Evolutionary conservation across 306 rosid genomes (phyloP).

Genomic region (Clitoria ternatea): DNA sequence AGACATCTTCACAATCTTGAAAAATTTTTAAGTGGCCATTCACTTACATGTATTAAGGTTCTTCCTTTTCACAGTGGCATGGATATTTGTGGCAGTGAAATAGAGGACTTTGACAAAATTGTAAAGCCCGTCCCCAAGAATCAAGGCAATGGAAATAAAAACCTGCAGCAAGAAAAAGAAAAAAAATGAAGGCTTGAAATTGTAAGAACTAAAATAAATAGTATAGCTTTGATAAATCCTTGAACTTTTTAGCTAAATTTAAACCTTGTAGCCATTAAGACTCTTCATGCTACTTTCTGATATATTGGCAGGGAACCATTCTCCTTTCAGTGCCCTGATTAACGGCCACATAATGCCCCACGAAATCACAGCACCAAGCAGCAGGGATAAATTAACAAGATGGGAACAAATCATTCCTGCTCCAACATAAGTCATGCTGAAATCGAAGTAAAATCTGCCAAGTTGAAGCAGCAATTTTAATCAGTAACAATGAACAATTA

Average conservation of each 20-base stretch:
- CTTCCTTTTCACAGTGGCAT: slow-evolving; percentile 43
- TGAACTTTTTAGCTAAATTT: not conserved
- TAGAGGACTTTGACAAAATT: slow-evolving; percentile 78
- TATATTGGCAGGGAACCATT: slow-evolving; percentile 79
- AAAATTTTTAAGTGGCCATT: not conserved
- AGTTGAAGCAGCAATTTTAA: slow-evolving; percentile 14
- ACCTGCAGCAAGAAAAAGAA: slow-evolving; percentile 50
- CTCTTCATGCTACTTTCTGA: slow-evolving; percentile 92
- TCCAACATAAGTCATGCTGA: slow-evolving; percentile 94
- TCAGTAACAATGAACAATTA: slow-evolving; percentile 21
- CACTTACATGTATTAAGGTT: slow-evolving; percentile 48
- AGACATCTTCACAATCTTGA: not conserved
- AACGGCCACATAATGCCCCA: slow-evolving; percentile 99
- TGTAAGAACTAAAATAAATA: slow-evolving; percentile 7
- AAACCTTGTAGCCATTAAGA: slow-evolving; percentile 91
- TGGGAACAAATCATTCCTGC: slow-evolving; percentile 99
- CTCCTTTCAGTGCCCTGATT: slow-evolving; percentile 76
- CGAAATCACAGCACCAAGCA: slow-evolving; percentile 86
- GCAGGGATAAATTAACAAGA: slow-evolving; percentile 87
- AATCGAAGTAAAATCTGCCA: slow-evolving; percentile 94
- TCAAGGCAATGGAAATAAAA: slow-evolving; percentile 80
- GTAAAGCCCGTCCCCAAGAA: slow-evolving; percentile 96
- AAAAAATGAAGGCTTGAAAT: slow-evolving; percentile 16
- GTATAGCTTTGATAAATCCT: not conserved
- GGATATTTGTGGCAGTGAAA: slow-evolving; percentile 57